Conservation (phyloP, 2,329 filamentous ascomycete species). For the Penicillium sp. region DNA sequence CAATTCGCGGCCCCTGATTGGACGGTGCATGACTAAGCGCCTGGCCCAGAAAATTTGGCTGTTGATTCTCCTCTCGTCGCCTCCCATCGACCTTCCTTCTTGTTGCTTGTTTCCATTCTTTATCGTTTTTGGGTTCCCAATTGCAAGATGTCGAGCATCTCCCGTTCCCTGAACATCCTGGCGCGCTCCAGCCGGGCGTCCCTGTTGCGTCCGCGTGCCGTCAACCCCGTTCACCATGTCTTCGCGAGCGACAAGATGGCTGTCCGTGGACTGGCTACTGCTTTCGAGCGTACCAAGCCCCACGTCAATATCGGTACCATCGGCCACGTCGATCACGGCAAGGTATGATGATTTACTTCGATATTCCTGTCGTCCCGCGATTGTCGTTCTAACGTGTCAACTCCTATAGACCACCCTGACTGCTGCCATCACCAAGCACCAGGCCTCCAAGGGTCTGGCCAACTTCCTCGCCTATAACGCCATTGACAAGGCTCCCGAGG, state of each 20-base stretch:
- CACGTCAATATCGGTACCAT: conserved; percentile 99
- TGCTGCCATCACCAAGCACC: conserved; percentile 97
- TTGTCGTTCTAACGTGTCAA: conserved; percentile 13
- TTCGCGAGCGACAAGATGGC: conserved; percentile 46
- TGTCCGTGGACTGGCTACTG: conserved; percentile 58
- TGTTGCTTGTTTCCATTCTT: conserved; percentile 23
- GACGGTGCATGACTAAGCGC: conserved; percentile 39
- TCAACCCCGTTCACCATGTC: conserved; percentile 70
- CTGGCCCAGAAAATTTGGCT: conserved; percentile 36
- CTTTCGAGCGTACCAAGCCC: conserved; percentile 86
- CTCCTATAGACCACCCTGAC: conserved; percentile 82
- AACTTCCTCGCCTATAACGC: conserved; percentile 95
- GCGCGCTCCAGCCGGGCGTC: conserved; percentile 77
- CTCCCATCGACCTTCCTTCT: conserved; percentile 27
- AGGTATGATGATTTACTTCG: conserved; percentile 58
- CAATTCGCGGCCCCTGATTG: conserved; percentile 34
- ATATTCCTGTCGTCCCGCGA: conserved; percentile 1
- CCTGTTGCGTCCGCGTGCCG: conserved; percentile 64
- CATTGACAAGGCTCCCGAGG: conserved; percentile 98
- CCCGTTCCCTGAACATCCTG: conserved; percentile 74
- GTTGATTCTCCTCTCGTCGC: conserved; percentile 27
- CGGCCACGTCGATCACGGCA: conserved; percentile 99
- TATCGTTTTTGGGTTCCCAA: conserved; percentile 30
- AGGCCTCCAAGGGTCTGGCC: conserved; percentile 89
- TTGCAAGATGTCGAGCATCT: conserved; percentile 73